These are phyloP conservation scores for Plasmopara viticola DNA, from an alignment of 352 stramenopile genomes.

Conservation along the genomic window DNA sequence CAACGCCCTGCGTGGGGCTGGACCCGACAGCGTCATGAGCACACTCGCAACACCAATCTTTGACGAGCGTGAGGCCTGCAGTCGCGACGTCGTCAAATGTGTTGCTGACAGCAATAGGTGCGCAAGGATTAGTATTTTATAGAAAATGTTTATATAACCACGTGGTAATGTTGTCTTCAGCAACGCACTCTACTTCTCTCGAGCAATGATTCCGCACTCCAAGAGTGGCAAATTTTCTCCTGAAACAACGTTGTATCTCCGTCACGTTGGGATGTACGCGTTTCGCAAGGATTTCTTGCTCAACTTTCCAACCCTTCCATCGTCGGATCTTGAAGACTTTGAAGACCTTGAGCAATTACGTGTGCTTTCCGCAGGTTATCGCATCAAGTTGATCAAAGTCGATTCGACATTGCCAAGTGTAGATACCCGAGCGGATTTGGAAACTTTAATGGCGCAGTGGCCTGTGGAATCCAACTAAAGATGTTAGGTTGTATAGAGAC, in stretches of 20 bases:
- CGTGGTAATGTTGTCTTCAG: constrained; percentile 17
- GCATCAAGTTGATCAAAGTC: constrained; percentile 64
- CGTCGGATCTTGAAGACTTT: constrained; percentile 43
- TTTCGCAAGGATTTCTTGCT: constrained; percentile 71
- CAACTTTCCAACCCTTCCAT: constrained; percentile 52
- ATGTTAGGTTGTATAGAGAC: neutral
- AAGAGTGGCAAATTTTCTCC: constrained; percentile 55
- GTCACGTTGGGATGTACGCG: constrained; percentile 78
- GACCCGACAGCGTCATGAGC: constrained; percentile 59
- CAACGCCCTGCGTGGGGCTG: constrained; percentile 40
- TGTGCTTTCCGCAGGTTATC: constrained; percentile 70
- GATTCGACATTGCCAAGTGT: constrained; percentile 56
- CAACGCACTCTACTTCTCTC: constrained; percentile 83
- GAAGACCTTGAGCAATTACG: constrained; percentile 83
- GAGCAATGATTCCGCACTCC: constrained; percentile 68
- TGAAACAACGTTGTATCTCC: constrained; percentile 44
- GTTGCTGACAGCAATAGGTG: constrained; percentile 57
- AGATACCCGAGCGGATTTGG: constrained; percentile 62
- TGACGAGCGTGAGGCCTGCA: constrained; percentile 45
- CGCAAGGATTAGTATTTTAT: neutral
- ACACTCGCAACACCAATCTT: constrained; percentile 65
- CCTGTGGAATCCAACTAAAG: constrained; percentile 5
- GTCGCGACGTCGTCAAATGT: constrained; percentile 73
- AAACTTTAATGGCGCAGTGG: constrained; percentile 41
- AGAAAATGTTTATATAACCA: neutral